Conservation (phyloP, 1,284 basidiomycete genomes). For the Cryptococcus neoformans region DNA sequence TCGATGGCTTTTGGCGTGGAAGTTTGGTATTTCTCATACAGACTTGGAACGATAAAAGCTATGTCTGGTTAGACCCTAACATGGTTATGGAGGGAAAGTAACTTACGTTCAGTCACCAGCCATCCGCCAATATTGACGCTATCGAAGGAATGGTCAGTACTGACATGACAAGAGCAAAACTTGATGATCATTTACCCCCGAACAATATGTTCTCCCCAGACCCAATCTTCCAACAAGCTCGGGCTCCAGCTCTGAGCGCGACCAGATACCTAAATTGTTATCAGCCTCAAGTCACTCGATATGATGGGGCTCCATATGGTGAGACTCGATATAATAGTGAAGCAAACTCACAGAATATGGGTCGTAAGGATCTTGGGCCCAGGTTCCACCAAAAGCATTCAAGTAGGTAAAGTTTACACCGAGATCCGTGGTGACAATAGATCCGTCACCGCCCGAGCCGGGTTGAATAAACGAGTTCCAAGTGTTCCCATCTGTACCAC, state of each 20-base stretch:
- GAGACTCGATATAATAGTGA: too few relatives aligned
- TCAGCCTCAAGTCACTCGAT: background rate
- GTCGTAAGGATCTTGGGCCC: conserved; percentile 64
- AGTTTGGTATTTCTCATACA: conserved; percentile 61
- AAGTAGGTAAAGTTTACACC: conserved; percentile 66
- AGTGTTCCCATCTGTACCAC: background rate
- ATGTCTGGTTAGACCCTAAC: conserved; percentile 54
- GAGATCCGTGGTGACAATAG: conserved; percentile 54
- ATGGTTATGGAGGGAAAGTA: conserved; percentile 34
- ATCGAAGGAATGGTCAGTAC: conserved; percentile 21
- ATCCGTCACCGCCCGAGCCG: conserved; percentile 26
- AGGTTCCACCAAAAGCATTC: conserved; percentile 75
- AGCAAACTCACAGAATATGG: conserved; percentile 52
- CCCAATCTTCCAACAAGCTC: conserved; percentile 75
- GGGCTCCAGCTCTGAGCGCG: conserved; percentile 62
- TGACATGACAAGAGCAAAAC: too few relatives aligned
- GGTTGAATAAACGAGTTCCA: conserved; percentile 14
- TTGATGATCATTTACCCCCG: conserved; percentile 26
- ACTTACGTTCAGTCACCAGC: conserved; percentile 50
- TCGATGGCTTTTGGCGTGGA: conserved; percentile 57
- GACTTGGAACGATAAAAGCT: conserved; percentile 77
- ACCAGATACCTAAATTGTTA: conserved; percentile 27
- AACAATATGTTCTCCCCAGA: conserved; percentile 69
- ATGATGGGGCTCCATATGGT: too few relatives aligned
- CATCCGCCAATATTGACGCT: conserved; percentile 78